Base-by-base conservation (phyloP, 2,329 filamentous ascomycete genomes). In the Microdochium paspali region DNA sequence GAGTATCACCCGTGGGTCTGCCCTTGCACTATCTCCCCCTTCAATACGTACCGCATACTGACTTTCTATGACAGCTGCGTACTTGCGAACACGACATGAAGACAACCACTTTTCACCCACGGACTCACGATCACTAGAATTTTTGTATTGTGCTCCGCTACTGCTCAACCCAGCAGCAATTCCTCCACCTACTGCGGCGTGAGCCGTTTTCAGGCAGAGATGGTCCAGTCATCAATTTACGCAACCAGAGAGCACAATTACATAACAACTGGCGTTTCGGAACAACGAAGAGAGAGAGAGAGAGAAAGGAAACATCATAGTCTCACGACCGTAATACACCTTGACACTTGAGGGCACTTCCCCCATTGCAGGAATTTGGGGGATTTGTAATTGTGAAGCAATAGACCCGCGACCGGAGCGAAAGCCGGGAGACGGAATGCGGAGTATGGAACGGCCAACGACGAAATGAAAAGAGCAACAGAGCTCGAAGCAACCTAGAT, bases 1-100 rank as follows among this genome's bases (percentile, higher is more conserved):
- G 28, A 71, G 76, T 49, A 63, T 84, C 1, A 77, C 75, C 47
- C 77, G 80, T 82, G 64, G 67, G 77, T 69, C 12, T 30, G n/a
- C 13, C n/a, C n/a, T 24, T 10, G 15, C 12, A 26, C 10, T 13
- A 28, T 42, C 10, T 18, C 25, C 45, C 30, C 47, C 13, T 21
- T 30, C 12, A 6, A 30, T 15, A n/a, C 20, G n/a, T 21, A 18
- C 26, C 26, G 4, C 25, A 9, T 7, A 10, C 47, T 53, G 30
- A 39, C 47, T 20, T 47, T 35, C 15, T 20, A 12, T 15, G 7
- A 2, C 46, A 71, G 68, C 66, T 46, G 55, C 58, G 45, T 66
- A 70, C 30, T 59, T 72, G n/a, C 60, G 62, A 32, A 57, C 66
- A 31, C 74, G 76, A 30, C 73, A 76, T 49, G 70, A 75, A 44